Evolutionary conservation across 352 stramenopile species (phyloP).

Genomic region (Phytophthora agathidicida): DNA sequence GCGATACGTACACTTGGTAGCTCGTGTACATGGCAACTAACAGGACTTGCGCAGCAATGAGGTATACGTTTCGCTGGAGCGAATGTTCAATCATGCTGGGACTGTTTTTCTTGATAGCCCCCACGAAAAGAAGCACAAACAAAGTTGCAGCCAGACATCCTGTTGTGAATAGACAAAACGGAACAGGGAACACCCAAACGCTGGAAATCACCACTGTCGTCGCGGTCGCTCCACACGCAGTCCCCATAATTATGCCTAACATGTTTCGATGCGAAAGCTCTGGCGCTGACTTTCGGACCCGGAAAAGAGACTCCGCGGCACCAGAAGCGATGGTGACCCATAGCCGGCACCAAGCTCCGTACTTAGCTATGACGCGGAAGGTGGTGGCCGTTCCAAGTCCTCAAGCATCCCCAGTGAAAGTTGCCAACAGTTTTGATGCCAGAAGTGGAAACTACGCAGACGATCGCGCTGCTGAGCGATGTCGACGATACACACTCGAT

Average conservation of each 20-base stretch:
- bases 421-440: neutral
- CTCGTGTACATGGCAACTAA: neutral
- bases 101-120: neutral
- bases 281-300: slow-evolving; percentile 1
- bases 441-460: slow-evolving; percentile 5
- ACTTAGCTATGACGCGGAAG: slow-evolving; percentile 39
- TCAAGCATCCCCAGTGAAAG: slow-evolving; percentile 21
- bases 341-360: slow-evolving; percentile 9
- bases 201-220: neutral
- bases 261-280: neutral
- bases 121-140: slow-evolving; percentile 3
- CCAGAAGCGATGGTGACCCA: neutral
- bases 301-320: slow-evolving; percentile 3
- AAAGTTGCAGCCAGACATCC: neutral
- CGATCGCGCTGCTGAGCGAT: slow-evolving; percentile 18
- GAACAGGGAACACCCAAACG: slow-evolving; percentile 9
- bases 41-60: neutral
- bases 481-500: slow-evolving; percentile 41
- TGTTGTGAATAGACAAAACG: slow-evolving; percentile 2
- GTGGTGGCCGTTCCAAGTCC: slow-evolving; percentile 3
- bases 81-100: neutral
- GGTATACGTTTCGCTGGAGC: neutral
- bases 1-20: neutral
- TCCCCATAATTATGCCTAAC: neutral
- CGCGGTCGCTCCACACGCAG: neutral